A percentile compares a stretch with the other conserved stretches of the same genome.
phyloP scores from a whole-genome alignment of 495 filamentous ascomycete genomes.

The Penicillium crystallinum region DNA sequence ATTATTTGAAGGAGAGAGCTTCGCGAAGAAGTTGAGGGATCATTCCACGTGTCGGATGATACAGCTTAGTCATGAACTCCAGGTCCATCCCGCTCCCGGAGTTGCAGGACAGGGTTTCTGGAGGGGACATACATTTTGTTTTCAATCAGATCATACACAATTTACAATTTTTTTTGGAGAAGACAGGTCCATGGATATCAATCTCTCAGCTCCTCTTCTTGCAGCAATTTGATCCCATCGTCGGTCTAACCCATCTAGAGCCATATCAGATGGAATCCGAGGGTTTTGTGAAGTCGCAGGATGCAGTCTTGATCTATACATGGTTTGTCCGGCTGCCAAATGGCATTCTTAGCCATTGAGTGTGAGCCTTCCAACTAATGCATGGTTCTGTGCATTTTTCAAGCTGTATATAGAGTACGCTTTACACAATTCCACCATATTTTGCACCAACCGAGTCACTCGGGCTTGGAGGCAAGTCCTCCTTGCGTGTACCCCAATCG shows the following conservation, averaged over 20 bases:
- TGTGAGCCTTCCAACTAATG: background rate
- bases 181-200: too few relatives aligned
- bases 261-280: slow-evolving; percentile 14
- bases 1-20: background rate
- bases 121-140: background rate
- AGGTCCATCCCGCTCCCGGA: too few relatives aligned
- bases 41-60: background rate
- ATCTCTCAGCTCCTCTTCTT: too few relatives aligned
- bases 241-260: background rate
- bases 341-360: background rate
- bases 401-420: background rate
- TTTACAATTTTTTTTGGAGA: too few relatives aligned
- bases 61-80: slow-evolving; percentile 2
- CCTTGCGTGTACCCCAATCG: slow-evolving; percentile 57
- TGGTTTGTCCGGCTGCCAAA: background rate
- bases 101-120: background rate
- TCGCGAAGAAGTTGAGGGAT: background rate
- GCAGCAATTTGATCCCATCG: too few relatives aligned
- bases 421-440: background rate
- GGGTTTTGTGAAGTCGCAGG: background rate
- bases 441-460: slow-evolving; percentile 11
- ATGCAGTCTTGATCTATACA: background rate
- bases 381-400: background rate
- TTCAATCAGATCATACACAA: too few relatives aligned
- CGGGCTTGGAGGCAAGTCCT: slow-evolving; percentile 57